Conservation (phyloP, 257 asterid species). For the Plantago ovata region DNA sequence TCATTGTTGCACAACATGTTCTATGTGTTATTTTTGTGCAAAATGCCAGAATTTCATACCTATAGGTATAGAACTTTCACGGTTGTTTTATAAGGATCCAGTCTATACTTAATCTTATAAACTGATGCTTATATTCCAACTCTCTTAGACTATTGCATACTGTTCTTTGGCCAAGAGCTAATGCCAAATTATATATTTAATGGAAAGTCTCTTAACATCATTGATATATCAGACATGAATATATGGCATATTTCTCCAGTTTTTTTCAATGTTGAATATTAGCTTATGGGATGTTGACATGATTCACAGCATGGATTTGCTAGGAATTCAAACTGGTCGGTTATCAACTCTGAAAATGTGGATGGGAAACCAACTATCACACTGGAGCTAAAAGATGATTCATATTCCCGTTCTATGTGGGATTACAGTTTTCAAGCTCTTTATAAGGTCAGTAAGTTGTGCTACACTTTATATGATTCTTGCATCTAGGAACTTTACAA, state of each 20-base stretch:
- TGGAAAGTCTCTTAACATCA: background rate
- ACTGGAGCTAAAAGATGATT: slow-evolving; percentile 84
- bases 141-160: background rate
- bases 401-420: slow-evolving; percentile 96
- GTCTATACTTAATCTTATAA: background rate
- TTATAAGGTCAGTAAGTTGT: slow-evolving; percentile 52
- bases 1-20: too few relatives aligned
- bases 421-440: slow-evolving; percentile 85
- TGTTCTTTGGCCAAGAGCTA: slow-evolving; percentile 15
- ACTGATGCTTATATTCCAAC: background rate
- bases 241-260: slow-evolving; percentile 20
- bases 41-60: too few relatives aligned
- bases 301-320: slow-evolving; percentile 95
- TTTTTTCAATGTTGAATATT: slow-evolving; percentile 19
- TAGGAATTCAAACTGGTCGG: slow-evolving; percentile 77
- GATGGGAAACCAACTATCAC: slow-evolving; percentile 71
- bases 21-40: too few relatives aligned
- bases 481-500: slow-evolving; percentile 7
- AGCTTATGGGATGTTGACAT: slow-evolving; percentile 23
- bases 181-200: slow-evolving; percentile 5
- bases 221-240: slow-evolving; percentile 1
- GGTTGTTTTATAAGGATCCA: too few relatives aligned
- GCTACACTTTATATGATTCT: background rate
- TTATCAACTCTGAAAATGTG: slow-evolving; percentile 61
- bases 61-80: too few relatives aligned